These are phyloP conservation scores for Colletotrichum endophyticum DNA, from an alignment of 2,329 filamentous ascomycete species.

Conservation along the genomic window DNA sequence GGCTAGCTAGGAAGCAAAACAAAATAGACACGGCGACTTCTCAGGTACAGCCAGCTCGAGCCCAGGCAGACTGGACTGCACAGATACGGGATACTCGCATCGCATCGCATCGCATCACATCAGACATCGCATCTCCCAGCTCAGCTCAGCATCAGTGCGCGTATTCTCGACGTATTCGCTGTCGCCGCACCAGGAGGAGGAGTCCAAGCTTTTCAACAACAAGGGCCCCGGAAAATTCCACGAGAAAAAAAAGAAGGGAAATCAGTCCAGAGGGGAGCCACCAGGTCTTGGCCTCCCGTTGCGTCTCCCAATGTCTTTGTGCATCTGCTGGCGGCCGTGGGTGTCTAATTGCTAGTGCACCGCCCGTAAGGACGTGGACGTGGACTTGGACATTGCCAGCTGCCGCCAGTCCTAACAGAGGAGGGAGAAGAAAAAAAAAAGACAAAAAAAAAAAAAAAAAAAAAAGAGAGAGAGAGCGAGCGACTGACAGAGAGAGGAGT, in stretches of 20 bases:
- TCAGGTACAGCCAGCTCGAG: not conserved
- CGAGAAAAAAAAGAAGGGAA: not conserved
- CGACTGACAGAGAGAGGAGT: no score
- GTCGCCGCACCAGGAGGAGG: not conserved
- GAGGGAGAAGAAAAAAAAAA: not conserved
- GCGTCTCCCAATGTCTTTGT: not conserved
- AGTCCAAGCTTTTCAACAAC: not conserved
- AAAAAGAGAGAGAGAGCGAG: no score
- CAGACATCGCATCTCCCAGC: not conserved
- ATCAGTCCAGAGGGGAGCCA: not conserved
- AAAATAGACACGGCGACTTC: not conserved
- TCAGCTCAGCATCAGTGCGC: not conserved
- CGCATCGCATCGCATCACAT: not conserved
- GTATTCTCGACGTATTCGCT: not conserved
- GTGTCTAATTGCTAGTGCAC: not conserved
- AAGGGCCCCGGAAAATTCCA: not conserved
- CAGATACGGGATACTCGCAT: not conserved
- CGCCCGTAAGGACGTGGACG: not conserved
- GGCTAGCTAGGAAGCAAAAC: not conserved
- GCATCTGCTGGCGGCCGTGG: not conserved
- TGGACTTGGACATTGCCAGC: not conserved
- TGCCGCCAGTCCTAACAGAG: not conserved
- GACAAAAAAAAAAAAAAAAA: not conserved
- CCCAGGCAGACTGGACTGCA: not conserved
- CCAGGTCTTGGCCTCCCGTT: not conserved